These are phyloP conservation scores for Rhizoclosmatium sp. DNA, from an alignment of 192 early-diverging fungal genomes.

Conservation along the genomic window DNA sequence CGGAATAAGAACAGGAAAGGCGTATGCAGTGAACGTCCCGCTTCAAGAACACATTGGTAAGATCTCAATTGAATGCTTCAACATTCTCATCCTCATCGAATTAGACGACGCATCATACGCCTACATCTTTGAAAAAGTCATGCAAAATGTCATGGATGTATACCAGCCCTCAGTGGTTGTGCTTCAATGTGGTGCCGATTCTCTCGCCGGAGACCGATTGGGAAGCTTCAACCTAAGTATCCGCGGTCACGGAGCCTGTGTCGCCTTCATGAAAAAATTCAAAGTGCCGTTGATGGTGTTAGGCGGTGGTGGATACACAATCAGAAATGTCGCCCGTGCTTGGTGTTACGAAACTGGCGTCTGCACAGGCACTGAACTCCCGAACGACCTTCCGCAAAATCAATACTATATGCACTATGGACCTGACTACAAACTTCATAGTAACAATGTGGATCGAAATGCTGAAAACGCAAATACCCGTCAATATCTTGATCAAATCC, in stretches of 20 bases:
- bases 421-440: constrained; percentile 87
- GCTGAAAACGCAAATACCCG: constrained; percentile 88
- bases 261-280: constrained; percentile 89
- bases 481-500: constrained; percentile 82
- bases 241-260: constrained; percentile 93
- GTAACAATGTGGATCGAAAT: constrained; percentile 73
- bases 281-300: constrained; percentile 91
- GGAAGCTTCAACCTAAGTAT: constrained; percentile 96
- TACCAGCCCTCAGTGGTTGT: constrained; percentile 92
- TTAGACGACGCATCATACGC: constrained; percentile 87
- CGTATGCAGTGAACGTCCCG: constrained; percentile 95
- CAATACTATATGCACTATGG: constrained; percentile 91
- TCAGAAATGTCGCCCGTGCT: constrained; percentile 87
- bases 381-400: constrained; percentile 82
- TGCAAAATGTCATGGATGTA: constrained; percentile 88
- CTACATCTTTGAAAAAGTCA: constrained; percentile 87
- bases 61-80: not conserved
- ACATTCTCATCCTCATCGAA: not conserved
- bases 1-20: constrained; percentile 86
- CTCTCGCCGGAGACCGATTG: constrained; percentile 89
- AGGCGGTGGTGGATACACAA: constrained; percentile 98
- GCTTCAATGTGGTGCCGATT: constrained; percentile 97
- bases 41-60: constrained; percentile 85
- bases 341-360: constrained; percentile 97
- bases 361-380: constrained; percentile 76